Evolutionary conservation across 352 stramenopile species (phyloP).

Genomic region (Globisporangium nagaii): DNA sequence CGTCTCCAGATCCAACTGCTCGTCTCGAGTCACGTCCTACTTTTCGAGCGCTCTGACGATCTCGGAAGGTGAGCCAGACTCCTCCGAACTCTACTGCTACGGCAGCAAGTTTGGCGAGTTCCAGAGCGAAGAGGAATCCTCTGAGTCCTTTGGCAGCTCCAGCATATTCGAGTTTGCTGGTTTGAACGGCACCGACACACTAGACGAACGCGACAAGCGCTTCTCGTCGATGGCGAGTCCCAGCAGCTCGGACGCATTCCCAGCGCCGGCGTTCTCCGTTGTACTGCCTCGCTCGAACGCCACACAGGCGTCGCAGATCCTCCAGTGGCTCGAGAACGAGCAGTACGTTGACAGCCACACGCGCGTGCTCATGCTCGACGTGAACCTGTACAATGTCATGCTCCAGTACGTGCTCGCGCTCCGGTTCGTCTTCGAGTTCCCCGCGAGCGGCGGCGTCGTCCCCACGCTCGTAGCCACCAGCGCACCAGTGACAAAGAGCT

Average conservation of each 20-base stretch:
- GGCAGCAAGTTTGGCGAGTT: constrained; percentile 17
- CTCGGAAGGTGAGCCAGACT: not conserved
- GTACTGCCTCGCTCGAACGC: constrained; percentile 23
- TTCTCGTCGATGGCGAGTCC: constrained; percentile 32
- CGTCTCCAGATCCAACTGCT: constrained; percentile 27
- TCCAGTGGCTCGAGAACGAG: constrained; percentile 21
- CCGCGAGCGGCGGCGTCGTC: constrained; percentile 29
- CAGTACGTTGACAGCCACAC: constrained; percentile 36
- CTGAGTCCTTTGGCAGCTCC: constrained; percentile 10
- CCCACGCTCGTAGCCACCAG: constrained; percentile 16
- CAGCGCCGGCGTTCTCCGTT: constrained; percentile 38
- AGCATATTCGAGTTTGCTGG: constrained; percentile 24
- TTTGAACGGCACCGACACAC: constrained; percentile 28
- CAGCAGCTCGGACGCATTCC: constrained; percentile 16
- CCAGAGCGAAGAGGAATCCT: constrained; percentile 12
- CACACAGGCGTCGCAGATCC: constrained; percentile 9
- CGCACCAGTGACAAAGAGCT: constrained; percentile 35
- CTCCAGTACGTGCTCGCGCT: constrained; percentile 28
- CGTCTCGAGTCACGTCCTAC: constrained; percentile 22
- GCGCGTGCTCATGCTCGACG: constrained; percentile 34
- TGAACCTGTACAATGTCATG: constrained; percentile 50
- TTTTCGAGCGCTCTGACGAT: constrained; percentile 9
- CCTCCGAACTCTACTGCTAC: constrained; percentile 17
- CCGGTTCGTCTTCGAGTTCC: constrained; percentile 45
- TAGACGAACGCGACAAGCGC: constrained; percentile 19